Conservation (phyloP, 1,139 yeast species). For the Sugiyamaella paludigena region DNA sequence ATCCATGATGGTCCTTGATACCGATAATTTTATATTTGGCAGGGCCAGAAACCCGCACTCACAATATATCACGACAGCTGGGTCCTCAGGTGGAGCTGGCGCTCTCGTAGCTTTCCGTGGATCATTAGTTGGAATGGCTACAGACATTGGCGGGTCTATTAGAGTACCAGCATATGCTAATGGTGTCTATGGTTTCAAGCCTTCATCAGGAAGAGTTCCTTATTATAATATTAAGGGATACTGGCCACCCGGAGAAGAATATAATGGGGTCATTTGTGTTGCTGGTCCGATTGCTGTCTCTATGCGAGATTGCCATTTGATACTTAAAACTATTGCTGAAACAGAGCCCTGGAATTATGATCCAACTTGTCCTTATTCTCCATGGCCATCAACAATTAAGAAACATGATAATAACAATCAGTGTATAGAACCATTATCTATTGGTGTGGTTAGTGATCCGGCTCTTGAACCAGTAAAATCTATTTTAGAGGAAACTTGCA, state of each 20-base stretch:
- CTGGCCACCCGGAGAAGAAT: conserved; percentile 9
- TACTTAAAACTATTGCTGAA: conserved; percentile 52
- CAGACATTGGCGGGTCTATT: conserved; percentile 67
- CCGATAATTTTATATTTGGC: conserved; percentile 49
- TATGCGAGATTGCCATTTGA: conserved; percentile 56
- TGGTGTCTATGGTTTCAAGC: conserved; percentile 54
- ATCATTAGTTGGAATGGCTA: conserved; percentile 53
- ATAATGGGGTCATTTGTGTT: conserved; percentile 34
- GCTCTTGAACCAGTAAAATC: conserved; percentile 47
- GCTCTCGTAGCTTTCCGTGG: conserved; percentile 52
- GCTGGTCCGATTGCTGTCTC: conserved; percentile 50
- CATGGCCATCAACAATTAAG: conserved; percentile 32
- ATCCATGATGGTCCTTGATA: conserved; percentile 55
- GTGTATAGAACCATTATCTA: conserved; percentile 10
- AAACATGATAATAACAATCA: not conserved
- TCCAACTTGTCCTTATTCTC: conserved; percentile 32
- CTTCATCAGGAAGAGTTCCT: conserved; percentile 51
- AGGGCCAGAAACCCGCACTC: conserved; percentile 49
- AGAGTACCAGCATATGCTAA: conserved; percentile 56
- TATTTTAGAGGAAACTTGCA: conserved; percentile 33
- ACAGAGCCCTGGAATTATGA: conserved; percentile 59
- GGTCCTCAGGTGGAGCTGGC: conserved; percentile 64
- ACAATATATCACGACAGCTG: conserved; percentile 49
- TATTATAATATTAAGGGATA: conserved; percentile 13
- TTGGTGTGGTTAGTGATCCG: conserved; percentile 36